Base-by-base conservation (phyloP, 306 rosid genomes). In the Cyamopsis tetragonoloba region DNA sequence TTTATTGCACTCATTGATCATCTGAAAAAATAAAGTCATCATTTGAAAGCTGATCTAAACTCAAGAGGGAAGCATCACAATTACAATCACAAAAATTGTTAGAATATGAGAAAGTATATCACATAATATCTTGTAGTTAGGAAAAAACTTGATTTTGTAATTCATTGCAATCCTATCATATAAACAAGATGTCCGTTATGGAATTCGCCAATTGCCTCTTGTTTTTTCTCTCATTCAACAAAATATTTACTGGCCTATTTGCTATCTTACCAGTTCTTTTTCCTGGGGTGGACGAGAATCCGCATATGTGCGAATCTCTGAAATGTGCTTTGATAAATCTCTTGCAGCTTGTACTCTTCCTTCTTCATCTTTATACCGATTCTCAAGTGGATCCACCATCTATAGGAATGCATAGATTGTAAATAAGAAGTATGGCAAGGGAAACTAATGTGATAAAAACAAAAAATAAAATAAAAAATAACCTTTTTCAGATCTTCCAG, bases 381-480 rank as follows among this genome's bases (percentile, higher is more conserved):
- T 81, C 80, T 86, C 95, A 75, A 95, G 82, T 58, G 99, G 99
- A 77, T 90, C 90, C 79, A 95, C 83, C 76, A 88, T 83, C 99
- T 95, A 68, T 34, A 69, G 34, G 42, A 71, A 67, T 77, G 35
- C 15, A 71, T 48, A 62, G 19, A 70, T 63, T 39, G 65, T 71
- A 47, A 73, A 79, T 31, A 39, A 34, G 41, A 39, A 42, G 69
- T 23, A 53, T 11, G 54, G 57, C 62, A 61, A 77, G 62, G 58
- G 38, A 43, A 62, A 48, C 38, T n/a, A n/a, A n/a, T n/a, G n/a
- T n/a, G 46, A 9, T 54, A 41, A 66, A 26, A 54, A 56, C 43
- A 28, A 32, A 74, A 30, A 55, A 68, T 48, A 15, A 57, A 38
- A n/a, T n/a, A 68, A 80, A 28, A 70, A 81, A 15, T 5, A 79